These are phyloP conservation scores for Phytophthora meadii DNA, from an alignment of 352 stramenopile genomes.

Conservation along the genomic window DNA sequence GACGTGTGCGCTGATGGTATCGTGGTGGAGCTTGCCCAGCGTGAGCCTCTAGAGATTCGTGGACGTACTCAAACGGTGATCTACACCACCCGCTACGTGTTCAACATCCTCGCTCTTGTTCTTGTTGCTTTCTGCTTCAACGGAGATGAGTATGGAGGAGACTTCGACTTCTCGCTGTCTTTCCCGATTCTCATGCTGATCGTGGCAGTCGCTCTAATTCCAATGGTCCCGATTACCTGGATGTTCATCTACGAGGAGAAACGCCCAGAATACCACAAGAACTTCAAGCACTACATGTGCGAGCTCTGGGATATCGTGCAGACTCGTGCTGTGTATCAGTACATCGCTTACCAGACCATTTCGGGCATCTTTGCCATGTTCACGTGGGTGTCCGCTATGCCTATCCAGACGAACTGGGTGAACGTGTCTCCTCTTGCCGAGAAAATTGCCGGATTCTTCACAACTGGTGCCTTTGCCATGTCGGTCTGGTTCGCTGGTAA, in stretches of 20 bases:
- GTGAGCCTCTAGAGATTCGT: constrained; percentile 50
- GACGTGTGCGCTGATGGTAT: constrained; percentile 59
- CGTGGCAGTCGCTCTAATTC: constrained; percentile 31
- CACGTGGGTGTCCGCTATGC: constrained; percentile 42
- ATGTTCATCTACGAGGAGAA: constrained; percentile 51
- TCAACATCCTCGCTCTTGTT: constrained; percentile 45
- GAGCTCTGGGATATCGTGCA: constrained; percentile 58
- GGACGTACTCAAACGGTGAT: constrained; percentile 58
- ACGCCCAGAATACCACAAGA: constrained; percentile 30
- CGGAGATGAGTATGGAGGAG: constrained; percentile 52
- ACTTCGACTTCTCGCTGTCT: constrained; percentile 54
- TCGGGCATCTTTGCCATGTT: constrained; percentile 51
- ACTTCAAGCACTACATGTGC: constrained; percentile 53
- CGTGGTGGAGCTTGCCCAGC: constrained; percentile 58
- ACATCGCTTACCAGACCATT: constrained; percentile 52
- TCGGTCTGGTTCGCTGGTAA: constrained; percentile 59
- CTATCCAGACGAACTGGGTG: constrained; percentile 55
- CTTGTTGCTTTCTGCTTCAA: constrained; percentile 61
- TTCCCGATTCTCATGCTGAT: constrained; percentile 55
- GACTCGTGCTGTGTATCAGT: constrained; percentile 59
- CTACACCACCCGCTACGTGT: constrained; percentile 52
- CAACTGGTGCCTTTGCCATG: constrained; percentile 35
- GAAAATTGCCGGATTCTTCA: constrained; percentile 44
- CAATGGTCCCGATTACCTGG: constrained; percentile 53
- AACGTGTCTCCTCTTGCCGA: constrained; percentile 51